These are phyloP conservation scores for Epichloe scottii DNA, from an alignment of 2,329 filamentous ascomycete genomes.

Conservation along the genomic window DNA sequence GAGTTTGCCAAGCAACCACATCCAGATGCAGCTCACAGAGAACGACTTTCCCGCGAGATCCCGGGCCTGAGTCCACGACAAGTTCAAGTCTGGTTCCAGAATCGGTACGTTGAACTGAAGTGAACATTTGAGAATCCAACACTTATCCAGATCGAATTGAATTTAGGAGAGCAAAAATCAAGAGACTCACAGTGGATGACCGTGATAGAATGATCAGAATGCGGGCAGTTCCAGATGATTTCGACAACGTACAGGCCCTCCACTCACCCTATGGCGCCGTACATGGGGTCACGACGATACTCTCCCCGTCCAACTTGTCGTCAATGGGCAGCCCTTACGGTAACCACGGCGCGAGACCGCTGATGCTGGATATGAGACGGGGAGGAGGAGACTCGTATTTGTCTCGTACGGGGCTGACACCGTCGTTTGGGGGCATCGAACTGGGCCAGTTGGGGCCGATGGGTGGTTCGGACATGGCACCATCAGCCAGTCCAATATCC, in stretches of 20 bases:
- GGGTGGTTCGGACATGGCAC: slow-evolving; percentile 41
- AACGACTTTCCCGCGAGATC: slow-evolving; percentile 78
- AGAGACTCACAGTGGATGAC: slow-evolving; percentile 57
- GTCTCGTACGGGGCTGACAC: slow-evolving; percentile 54
- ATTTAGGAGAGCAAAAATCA: slow-evolving; percentile 55
- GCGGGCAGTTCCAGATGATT: slow-evolving; percentile 57
- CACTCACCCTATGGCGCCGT: slow-evolving; percentile 56
- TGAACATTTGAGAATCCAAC: not conserved
- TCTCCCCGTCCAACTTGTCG: slow-evolving; percentile 30
- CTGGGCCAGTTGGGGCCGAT: slow-evolving; percentile 44
- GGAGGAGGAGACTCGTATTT: slow-evolving; percentile 52
- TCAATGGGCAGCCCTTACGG: slow-evolving; percentile 37
- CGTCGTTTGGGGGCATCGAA: slow-evolving; percentile 53
- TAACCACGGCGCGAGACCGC: slow-evolving; percentile 51
- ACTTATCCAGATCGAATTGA: not conserved
- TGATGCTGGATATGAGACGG: slow-evolving; percentile 57
- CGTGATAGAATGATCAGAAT: slow-evolving; percentile 61
- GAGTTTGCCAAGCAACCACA: slow-evolving; percentile 93
- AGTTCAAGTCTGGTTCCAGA: slow-evolving; percentile 98
- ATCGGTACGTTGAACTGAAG: slow-evolving; percentile 49
- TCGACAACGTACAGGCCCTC: slow-evolving; percentile 56
- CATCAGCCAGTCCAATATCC: slow-evolving; percentile 42
- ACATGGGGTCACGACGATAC: slow-evolving; percentile 35
- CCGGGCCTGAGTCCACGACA: slow-evolving; percentile 83
- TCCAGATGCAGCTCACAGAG: slow-evolving; percentile 81